Conservation (phyloP, 768 basidiomycete species). For the Phaeotremella fagi region DNA sequence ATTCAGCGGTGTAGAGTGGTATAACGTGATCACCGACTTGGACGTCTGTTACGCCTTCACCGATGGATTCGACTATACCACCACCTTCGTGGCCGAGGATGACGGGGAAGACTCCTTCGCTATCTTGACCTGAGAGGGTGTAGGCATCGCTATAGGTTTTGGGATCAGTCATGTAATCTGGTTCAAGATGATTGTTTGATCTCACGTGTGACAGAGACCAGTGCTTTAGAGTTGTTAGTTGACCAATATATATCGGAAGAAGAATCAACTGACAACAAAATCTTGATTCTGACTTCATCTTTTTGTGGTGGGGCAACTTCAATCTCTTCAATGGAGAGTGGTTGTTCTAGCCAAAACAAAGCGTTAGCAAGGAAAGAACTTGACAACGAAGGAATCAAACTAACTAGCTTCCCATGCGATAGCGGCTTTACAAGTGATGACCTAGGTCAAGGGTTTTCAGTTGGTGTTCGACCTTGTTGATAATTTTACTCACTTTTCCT, state of each 20-base stretch:
- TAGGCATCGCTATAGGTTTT: constrained; percentile 64
- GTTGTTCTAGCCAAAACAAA: constrained; percentile 26
- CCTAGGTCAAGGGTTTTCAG: constrained; percentile 24
- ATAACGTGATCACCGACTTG: constrained; percentile 90
- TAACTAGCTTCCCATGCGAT: constrained; percentile 93
- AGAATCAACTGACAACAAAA: constrained; percentile 58
- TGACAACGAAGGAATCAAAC: constrained; percentile 6
- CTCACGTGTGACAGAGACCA: constrained; percentile 87
- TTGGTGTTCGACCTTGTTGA: neutral
- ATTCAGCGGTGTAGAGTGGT: constrained; percentile 81
- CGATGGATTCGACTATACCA: constrained; percentile 79
- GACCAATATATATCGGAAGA: neutral
- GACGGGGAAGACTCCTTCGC: constrained; percentile 88
- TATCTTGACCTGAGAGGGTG: constrained; percentile 90
- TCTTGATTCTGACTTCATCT: constrained; percentile 87
- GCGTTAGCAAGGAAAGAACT: neutral
- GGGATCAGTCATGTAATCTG: constrained; percentile 8
- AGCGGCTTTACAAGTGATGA: constrained; percentile 82
- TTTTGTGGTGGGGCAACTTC: constrained; percentile 87
- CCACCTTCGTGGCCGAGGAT: constrained; percentile 82
- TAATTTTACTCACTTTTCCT: constrained; percentile 55
- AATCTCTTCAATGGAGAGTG: constrained; percentile 79
- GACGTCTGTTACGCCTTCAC: constrained; percentile 84
- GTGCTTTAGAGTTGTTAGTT: too few species aligned
- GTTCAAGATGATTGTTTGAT: neutral